A percentile compares a stretch with the other conserved stretches of the same genome.
phyloP scores from a whole-genome alignment of 495 filamentous ascomycete species.

The Podospora pseudopauciseta region DNA sequence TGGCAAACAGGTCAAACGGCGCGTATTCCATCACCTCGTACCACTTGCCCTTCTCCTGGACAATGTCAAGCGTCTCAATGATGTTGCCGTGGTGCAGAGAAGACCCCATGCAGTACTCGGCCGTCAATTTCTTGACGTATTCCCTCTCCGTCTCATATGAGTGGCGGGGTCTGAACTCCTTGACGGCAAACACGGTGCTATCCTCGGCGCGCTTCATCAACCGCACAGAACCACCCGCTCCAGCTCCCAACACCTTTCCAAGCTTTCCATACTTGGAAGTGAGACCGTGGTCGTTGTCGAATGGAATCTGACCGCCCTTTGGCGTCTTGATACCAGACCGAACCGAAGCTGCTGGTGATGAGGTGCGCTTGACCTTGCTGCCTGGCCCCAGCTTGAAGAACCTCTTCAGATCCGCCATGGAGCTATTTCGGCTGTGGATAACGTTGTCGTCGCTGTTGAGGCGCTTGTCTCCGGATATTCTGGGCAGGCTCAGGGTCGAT shows the following conservation, averaged over 20 bases:
- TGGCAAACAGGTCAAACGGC: conserved; percentile 95
- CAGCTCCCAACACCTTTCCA: conserved; percentile 87
- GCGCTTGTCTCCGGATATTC: conserved; percentile 32
- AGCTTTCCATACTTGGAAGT: conserved; percentile 91
- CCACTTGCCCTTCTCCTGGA: conserved; percentile 92
- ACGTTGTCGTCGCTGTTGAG: conserved; percentile 30
- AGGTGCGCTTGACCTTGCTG: conserved; percentile 62
- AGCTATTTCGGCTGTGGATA: conserved; percentile 61
- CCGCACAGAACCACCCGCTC: conserved; percentile 91
- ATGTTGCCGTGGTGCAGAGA: conserved; percentile 98
- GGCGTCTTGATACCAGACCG: conserved; percentile 57
- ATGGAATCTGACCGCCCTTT: conserved; percentile 69
- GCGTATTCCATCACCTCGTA: conserved; percentile 99
- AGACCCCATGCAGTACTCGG: conserved; percentile 97
- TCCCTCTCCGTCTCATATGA: conserved; percentile 90
- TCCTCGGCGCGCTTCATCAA: conserved; percentile 90
- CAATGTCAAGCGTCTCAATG: conserved; percentile 95
- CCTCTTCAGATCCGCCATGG: conserved; percentile 90
- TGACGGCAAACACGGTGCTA: conserved; percentile 90
- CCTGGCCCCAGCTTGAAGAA: conserved; percentile 73
- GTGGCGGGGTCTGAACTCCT: conserved; percentile 92
- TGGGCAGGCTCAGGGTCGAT: conserved; percentile 45
- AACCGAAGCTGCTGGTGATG: conserved; percentile 54
- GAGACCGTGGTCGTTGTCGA: conserved; percentile 90
- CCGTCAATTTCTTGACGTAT: conserved; percentile 98